phyloP scores from a whole-genome alignment of 177 flowering plant species.

The Vitis hybrid region DNA sequence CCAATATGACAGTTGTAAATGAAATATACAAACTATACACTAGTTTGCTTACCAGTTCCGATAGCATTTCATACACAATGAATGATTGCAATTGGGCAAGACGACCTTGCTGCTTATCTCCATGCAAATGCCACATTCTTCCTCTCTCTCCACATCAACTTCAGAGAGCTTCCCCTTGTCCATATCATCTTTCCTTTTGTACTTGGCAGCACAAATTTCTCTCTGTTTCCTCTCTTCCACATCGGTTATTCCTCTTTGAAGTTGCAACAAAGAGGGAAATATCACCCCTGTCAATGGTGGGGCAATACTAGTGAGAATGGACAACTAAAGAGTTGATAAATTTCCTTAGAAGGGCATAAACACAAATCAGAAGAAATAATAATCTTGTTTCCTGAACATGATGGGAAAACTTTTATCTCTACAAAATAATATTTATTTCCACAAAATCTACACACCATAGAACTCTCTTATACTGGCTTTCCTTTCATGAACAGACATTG shows the following conservation, averaged over 20 bases:
- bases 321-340: too few species aligned
- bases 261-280: constrained; percentile 88
- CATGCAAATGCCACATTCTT: constrained; percentile 95
- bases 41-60: constrained; percentile 58
- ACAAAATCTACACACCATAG: constrained; percentile 57
- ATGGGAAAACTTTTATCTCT: neutral
- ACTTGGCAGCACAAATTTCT: constrained; percentile 54
- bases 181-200: constrained; percentile 45
- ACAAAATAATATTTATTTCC: neutral
- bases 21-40: too few species aligned
- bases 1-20: too few species aligned
- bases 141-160: constrained; percentile 78
- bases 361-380: neutral
- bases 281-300: constrained; percentile 58
- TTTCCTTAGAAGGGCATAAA: neutral
- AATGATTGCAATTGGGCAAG: constrained; percentile 76
- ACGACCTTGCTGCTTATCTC: constrained; percentile 76
- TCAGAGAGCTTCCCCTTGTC: constrained; percentile 66
- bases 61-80: constrained; percentile 83
- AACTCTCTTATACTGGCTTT: constrained; percentile 87
- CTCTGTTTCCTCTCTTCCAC: constrained; percentile 82
- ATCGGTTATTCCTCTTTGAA: constrained; percentile 78
- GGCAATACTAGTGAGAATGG: neutral
- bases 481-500: constrained; percentile 81
- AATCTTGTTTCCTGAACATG: neutral